phyloP scores from a whole-genome alignment of 2,329 filamentous ascomycete genomes.

The Penicillium sp. region DNA sequence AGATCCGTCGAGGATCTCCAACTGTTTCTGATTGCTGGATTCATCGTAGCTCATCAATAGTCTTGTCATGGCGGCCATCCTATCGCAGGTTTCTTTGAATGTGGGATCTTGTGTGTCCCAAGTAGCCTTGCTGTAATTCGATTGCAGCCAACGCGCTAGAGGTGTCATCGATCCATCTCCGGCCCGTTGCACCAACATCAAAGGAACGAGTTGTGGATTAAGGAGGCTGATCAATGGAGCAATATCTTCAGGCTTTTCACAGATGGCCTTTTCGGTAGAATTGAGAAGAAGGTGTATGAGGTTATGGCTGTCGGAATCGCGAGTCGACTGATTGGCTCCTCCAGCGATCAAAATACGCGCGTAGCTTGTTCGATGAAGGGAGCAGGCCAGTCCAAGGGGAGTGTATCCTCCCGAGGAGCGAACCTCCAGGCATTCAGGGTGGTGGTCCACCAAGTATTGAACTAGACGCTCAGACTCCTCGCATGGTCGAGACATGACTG shows the following conservation, averaged over 20 bases:
- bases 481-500: constrained; percentile 50
- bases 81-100: not conserved
- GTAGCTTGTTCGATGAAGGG: constrained; percentile 35
- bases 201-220: constrained; percentile 48
- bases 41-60: constrained; percentile 55
- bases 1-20: constrained; percentile 45
- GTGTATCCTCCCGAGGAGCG: constrained; percentile 53
- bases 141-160: constrained; percentile 58
- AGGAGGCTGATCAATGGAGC: constrained; percentile 63
- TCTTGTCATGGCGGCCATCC: constrained; percentile 41
- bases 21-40: constrained; percentile 47
- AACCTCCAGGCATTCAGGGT: constrained; percentile 62
- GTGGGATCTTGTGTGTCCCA: not conserved
- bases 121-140: constrained; percentile 8
- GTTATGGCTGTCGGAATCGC: constrained; percentile 64
- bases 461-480: constrained; percentile 56
- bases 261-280: constrained; percentile 28
- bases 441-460: constrained; percentile 63
- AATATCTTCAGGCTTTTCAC: constrained; percentile 44
- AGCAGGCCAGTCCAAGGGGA: constrained; percentile 67
- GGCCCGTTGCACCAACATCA: constrained; percentile 34
- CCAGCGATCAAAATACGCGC: constrained; percentile 62
- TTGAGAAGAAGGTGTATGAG: constrained; percentile 61
- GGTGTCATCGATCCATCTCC: constrained; percentile 40
- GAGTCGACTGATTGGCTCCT: constrained; percentile 68